Base-by-base conservation (phyloP, 129 eudicot species). In the Silybum marianum region DNA sequence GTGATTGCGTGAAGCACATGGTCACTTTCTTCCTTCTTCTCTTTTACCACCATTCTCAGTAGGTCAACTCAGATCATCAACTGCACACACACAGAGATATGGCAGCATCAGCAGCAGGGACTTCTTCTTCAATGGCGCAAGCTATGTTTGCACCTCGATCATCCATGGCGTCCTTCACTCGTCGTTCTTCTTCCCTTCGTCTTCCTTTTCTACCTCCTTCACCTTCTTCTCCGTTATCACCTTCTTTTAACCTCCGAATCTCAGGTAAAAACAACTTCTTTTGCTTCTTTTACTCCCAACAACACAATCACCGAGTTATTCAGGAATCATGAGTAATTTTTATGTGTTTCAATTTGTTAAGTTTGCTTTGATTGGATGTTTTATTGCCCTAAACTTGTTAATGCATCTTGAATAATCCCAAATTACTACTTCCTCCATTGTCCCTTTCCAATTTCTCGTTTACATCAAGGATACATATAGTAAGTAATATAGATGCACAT, bases 31-130 rank as follows among this genome's bases (percentile, higher is more conserved):
- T 79, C 48, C 13, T 40, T 71, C 42, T 54, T 80, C 18, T 44
- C 71, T 14, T 54, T 54, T 6, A 54, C 21, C 63, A 16, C 65
- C 8, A 34, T 76, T 58, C 23, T 36, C 76, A 62, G 63, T 28
- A 68, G 76, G 84, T 84, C 87, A 79, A 79, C 84, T 74, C 81
- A 65, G 84, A 70, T 75, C 83, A 73, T 58, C 75, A 40, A 36
- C 77, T 16, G 72, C 36, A 12, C 30, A 38, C 66, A 39, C 28
- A 69, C 7, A 26, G 21, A 23, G 16, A 14, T 1, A 62, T 69
- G 81, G 78, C 77, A 48, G 40, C n/a, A n/a, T n/a, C 63, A 70
- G n/a, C 44, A 71, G 74, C 44, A 44, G 30, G 34, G 1, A 13
- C 67, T 23, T 54, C 84, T 28, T 73, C 81, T 46, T 74, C 76